A percentile compares a stretch with the other conserved stretches of the same genome.
These are phyloP conservation scores for Fragilaria crotonensis DNA, from an alignment of 108 stramenopile genomes.

Conservation along the genomic window DNA sequence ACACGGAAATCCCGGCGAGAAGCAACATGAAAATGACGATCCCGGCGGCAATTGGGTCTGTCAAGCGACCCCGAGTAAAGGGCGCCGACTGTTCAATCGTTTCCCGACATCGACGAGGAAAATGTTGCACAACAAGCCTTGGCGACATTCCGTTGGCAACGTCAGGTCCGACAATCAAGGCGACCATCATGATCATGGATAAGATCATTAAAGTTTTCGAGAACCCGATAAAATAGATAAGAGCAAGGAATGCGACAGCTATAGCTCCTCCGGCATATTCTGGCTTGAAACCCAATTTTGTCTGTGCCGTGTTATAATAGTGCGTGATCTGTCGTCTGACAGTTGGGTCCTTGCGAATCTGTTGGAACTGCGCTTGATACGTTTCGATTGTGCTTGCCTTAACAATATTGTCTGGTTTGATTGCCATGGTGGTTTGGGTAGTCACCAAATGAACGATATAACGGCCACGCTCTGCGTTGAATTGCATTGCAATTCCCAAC, in stretches of 20 bases:
- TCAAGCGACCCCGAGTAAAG: conserved; percentile 14
- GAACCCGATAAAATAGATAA: conserved; percentile 33
- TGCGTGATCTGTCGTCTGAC: conserved; percentile 12
- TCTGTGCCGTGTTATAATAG: background rate
- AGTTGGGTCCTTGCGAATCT: conserved; percentile 29
- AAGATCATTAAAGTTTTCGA: conserved; percentile 27
- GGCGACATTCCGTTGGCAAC: conserved; percentile 1
- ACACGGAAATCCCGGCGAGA: too few relatives aligned
- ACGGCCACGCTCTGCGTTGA: conserved; percentile 28
- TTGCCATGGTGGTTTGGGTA: conserved; percentile 30
- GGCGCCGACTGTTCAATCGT: conserved; percentile 18
- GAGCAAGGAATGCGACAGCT: conserved; percentile 5
- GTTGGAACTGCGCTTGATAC: conserved; percentile 24
- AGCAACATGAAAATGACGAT: conserved; percentile 16
- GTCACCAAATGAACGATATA: conserved; percentile 40
- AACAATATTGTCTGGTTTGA: conserved; percentile 39
- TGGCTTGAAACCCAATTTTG: conserved; percentile 14
- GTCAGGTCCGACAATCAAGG: conserved; percentile 27
- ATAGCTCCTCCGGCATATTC: conserved; percentile 14
- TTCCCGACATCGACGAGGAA: conserved; percentile 24
- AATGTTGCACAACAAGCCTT: conserved; percentile 8
- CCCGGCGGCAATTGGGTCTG: conserved; percentile 10
- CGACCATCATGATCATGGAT: conserved; percentile 17
- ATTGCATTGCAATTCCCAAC: conserved; percentile 31
- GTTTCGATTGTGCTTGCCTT: conserved; percentile 36